Evolutionary conservation across 495 filamentous ascomycete genomes (phyloP).

Genomic region (Tuber aestivum): DNA sequence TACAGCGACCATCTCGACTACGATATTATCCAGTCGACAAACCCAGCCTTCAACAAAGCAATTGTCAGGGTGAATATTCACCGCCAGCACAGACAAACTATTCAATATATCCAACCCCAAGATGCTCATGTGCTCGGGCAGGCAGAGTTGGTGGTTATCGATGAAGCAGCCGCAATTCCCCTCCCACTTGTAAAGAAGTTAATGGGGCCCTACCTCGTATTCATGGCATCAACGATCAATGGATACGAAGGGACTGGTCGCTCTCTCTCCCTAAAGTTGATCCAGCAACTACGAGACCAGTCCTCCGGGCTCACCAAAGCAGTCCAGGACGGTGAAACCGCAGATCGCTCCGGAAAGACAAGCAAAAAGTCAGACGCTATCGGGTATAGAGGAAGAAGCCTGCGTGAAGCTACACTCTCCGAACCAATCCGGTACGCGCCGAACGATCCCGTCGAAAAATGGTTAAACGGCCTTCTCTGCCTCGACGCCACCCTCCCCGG

Average conservation of each 20-base stretch:
- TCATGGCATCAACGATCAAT: slow-evolving; percentile 99
- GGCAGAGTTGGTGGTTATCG: slow-evolving; percentile 91
- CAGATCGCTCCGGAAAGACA: slow-evolving; percentile 66
- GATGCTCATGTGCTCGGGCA: slow-evolving; percentile 92
- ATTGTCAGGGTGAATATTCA: slow-evolving; percentile 96
- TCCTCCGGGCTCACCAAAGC: slow-evolving; percentile 58
- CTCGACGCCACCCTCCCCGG: slow-evolving; percentile 82
- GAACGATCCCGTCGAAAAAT: slow-evolving; percentile 86
- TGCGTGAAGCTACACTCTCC: slow-evolving; percentile 83
- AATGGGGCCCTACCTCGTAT: slow-evolving; percentile 96
- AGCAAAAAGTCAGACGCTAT: slow-evolving; percentile 57
- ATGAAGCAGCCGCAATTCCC: slow-evolving; percentile 96
- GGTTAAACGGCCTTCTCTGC: slow-evolving; percentile 91
- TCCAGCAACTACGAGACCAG: slow-evolving; percentile 94
- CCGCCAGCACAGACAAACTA: slow-evolving; percentile 91
- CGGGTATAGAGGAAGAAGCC: slow-evolving; percentile 63
- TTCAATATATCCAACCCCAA: slow-evolving; percentile 95
- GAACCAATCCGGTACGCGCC: slow-evolving; percentile 94
- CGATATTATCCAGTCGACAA: slow-evolving; percentile 95
- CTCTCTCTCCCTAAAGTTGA: slow-evolving; percentile 90
- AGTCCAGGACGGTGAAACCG: slow-evolving; percentile 57
- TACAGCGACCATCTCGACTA: slow-evolving; percentile 96
- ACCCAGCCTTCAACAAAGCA: slow-evolving; percentile 98
- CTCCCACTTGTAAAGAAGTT: slow-evolving; percentile 86
- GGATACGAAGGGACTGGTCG: slow-evolving; percentile 97